These are phyloP conservation scores for Talaromyces atroroseus DNA, from an alignment of 2,329 filamentous ascomycete species.

Conservation along the genomic window DNA sequence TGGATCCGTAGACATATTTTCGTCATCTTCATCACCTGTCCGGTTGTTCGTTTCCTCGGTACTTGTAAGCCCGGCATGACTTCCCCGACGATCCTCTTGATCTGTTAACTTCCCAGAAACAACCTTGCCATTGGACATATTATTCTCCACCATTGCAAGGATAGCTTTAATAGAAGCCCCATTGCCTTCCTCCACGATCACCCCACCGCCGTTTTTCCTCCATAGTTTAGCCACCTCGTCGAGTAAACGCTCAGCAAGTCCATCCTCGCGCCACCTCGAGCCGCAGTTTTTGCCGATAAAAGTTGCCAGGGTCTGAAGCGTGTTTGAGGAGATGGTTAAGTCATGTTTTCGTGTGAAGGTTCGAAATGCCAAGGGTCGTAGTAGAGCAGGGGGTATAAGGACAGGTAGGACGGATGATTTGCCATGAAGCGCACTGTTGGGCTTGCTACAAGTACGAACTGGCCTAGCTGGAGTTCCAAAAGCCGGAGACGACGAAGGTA, in stretches of 20 bases:
- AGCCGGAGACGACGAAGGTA: conserved; percentile 83
- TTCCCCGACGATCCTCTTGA: conserved; percentile 31
- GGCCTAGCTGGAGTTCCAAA: conserved; percentile 84
- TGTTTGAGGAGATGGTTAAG: conserved; percentile 80
- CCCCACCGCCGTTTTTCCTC: conserved; percentile 83
- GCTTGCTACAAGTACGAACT: conserved; percentile 37
- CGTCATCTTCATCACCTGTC: conserved; percentile 45
- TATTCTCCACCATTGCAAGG: conserved; percentile 74
- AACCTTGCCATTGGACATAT: conserved; percentile 73
- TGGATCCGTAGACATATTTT: conserved; percentile 60
- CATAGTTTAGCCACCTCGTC: conserved; percentile 87
- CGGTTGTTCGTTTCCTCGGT: conserved; percentile 19
- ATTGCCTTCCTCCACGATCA: conserved; percentile 81
- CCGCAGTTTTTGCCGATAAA: conserved; percentile 95
- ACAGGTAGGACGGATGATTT: conserved; percentile 69
- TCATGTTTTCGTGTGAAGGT: conserved; percentile 98
- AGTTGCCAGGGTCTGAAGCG: conserved; percentile 73
- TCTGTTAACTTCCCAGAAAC: conserved; percentile 43
- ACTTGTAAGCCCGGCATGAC: conserved; percentile 26
- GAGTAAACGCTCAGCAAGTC: conserved; percentile 82
- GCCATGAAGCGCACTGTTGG: conserved; percentile 12
- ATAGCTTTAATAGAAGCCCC: conserved; percentile 67
- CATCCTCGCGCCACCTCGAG: conserved; percentile 93
- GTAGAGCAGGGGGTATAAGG: conserved; percentile 75
- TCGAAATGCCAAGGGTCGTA: conserved; percentile 86